Conservation (phyloP, 2,329 filamentous ascomycete genomes). For the Xylariaceae sp. region DNA sequence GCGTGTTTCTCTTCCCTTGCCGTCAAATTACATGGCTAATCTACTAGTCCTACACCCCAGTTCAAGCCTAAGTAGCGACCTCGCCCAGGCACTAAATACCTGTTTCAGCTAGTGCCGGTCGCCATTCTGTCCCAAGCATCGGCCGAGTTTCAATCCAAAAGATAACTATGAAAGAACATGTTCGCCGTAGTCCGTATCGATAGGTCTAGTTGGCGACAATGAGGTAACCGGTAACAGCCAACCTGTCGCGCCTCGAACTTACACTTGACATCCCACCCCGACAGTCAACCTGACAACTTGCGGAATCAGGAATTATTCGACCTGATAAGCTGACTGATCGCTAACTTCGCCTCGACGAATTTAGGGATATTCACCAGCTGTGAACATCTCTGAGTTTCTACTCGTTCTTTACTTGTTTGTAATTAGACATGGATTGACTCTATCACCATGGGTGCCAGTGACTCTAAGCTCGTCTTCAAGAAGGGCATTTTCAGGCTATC, state of each 20-base stretch:
- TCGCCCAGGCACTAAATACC: too few relatives aligned
- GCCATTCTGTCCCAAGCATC: background rate
- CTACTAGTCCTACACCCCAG: too few relatives aligned
- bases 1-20: too few relatives aligned
- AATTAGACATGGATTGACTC: conserved; percentile 27
- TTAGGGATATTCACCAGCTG: background rate
- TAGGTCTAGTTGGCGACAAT: background rate
- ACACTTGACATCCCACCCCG: background rate
- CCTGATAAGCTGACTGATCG: background rate
- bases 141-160: background rate
- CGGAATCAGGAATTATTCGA: background rate
- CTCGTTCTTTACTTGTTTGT: conserved; percentile 1
- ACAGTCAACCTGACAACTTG: background rate
- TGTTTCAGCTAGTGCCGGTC: background rate
- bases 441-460: conserved; percentile 81
- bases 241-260: background rate
- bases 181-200: background rate
- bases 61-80: too few relatives aligned
- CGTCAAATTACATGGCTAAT: too few relatives aligned
- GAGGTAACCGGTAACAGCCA: conserved; percentile 1
- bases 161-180: too few relatives aligned
- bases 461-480: conserved; percentile 98
- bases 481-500: conserved; percentile 95
- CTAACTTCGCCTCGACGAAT: background rate
- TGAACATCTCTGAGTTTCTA: background rate